Conservation (phyloP, 345 rosid genomes). For the Dipteronia sinensis region DNA sequence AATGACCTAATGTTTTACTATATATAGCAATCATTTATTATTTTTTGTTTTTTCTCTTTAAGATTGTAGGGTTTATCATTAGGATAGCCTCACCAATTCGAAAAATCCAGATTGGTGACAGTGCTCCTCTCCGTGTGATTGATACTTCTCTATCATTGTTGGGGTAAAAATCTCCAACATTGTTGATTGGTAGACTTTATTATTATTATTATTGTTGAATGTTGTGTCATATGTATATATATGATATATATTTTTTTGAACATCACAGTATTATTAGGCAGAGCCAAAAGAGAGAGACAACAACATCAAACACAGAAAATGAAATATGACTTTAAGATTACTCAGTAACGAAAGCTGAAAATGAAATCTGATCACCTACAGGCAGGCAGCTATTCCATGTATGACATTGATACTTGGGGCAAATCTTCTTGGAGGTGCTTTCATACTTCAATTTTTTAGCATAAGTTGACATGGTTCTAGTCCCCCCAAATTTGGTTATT, state of each 20-base stretch:
- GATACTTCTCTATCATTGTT: slow-evolving; percentile 18
- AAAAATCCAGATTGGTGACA: slow-evolving; percentile 27
- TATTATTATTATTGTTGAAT: too few species aligned
- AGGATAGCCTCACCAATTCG: slow-evolving; percentile 41
- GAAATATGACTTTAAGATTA: too few species aligned
- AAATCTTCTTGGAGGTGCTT: slow-evolving; percentile 45
- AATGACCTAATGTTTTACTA: too few species aligned
- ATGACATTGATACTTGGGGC: slow-evolving; percentile 48
- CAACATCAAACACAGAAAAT: too few species aligned
- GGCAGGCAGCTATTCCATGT: slow-evolving; percentile 43
- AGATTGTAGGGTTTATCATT: slow-evolving; percentile 43
- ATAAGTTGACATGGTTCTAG: not conserved
- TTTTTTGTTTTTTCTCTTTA: not conserved
- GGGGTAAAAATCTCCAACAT: slow-evolving; percentile 15
- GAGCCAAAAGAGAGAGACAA: too few species aligned
- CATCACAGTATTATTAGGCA: too few species aligned
- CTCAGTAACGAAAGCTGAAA: not conserved
- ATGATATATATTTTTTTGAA: too few species aligned
- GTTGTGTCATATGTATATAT: too few species aligned
- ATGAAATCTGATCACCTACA: slow-evolving; percentile 16
- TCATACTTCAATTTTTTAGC: not conserved
- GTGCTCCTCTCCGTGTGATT: slow-evolving; percentile 37
- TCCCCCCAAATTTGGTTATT: not conserved
- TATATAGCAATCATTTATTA: too few species aligned
- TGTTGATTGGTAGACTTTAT: too few species aligned